phyloP scores from a whole-genome alignment of 2,329 filamentous ascomycete genomes.

The Cercospora citrullina region DNA sequence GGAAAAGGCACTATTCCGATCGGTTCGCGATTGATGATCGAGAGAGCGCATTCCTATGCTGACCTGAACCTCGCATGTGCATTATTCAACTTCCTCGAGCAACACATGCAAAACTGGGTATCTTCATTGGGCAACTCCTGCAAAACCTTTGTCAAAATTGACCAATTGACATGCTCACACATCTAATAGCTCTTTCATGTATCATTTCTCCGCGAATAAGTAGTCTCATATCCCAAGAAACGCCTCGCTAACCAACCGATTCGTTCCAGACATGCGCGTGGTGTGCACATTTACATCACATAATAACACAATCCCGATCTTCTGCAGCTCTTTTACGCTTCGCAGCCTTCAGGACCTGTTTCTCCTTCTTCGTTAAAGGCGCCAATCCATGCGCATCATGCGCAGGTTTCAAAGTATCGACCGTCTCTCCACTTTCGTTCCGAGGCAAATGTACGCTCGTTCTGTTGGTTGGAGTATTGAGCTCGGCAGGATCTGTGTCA shows the following conservation, averaged over 20 bases:
- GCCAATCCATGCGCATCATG: conserved; percentile 9
- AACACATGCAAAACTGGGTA: too few species aligned
- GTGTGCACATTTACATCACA: conserved; percentile 35
- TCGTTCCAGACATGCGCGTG: background rate
- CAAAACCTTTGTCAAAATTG: too few species aligned
- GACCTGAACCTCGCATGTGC: too few species aligned
- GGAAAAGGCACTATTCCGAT: too few species aligned
- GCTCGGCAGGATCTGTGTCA: conserved; percentile 1
- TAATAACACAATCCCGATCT: conserved; percentile 48
- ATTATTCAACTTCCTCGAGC: too few species aligned
- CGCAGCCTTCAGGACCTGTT: conserved; percentile 30
- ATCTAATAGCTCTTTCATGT: background rate
- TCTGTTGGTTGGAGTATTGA: conserved; percentile 10
- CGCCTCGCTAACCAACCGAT: background rate
- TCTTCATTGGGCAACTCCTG: too few species aligned
- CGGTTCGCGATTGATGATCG: too few species aligned
- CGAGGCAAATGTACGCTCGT: conserved; percentile 1
- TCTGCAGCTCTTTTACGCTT: conserved; percentile 37
- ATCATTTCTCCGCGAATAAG: background rate
- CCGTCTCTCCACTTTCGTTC: background rate
- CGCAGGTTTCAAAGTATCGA: conserved; percentile 10
- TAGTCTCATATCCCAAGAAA: background rate
- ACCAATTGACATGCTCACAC: background rate
- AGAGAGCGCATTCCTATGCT: too few species aligned
- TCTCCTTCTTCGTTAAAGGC: conserved; percentile 34